Base-by-base conservation (phyloP, 1,284 basidiomycete genomes). In the Gomphus sp. region DNA sequence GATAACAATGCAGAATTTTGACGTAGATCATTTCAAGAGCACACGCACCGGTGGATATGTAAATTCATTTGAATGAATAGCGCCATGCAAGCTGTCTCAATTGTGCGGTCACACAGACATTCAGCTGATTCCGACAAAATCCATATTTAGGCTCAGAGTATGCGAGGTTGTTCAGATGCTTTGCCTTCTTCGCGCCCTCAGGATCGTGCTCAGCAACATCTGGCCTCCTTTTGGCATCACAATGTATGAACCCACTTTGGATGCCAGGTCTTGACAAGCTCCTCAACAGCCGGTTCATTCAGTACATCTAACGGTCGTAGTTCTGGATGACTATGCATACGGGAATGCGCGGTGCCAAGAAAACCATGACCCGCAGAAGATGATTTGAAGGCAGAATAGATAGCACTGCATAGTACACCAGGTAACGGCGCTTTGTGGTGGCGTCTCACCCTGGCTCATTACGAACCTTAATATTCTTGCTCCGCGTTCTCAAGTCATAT, bases 181-280 rank as follows among this genome's bases (percentile, higher is more conserved):
- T 60, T 58, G 85, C 87, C 70, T 79, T 78, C 52, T 76, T 75
- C 1, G 87, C 76, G n/a, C 76, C 82, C 59, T 80, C 79, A 43
- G 87, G 85, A 71, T 89, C 76, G 82, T 85, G 87, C 22, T 22
- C 22, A 22, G 22, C 22, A 22, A 22, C 22, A 22, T 22, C 22
- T 22, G 22, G 22, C 22, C 69, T 89, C 87, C 91, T 75, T 70
- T 93, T 91, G 3, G 91, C 91, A 14, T 91, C 91, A 63, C 89
- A 91, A 66, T 93, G 91, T 22, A 93, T 82, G 33, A 92, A 22
- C 80, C 84, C 87, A 90, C 58, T 83, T 71, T 2, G 90, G 89
- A 59, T 76, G 76, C 69, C 81, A 79, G 8, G 77, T 73, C 0
- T 68, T 66, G 69, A 22, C 22, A 1, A 22, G 22, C 3, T 64